Percentiles rank a stretch among this genome's conserved stretches.
phyloP scores from a whole-genome alignment of 169 alveolate genomes.

The Eimeria sp. region DNA sequence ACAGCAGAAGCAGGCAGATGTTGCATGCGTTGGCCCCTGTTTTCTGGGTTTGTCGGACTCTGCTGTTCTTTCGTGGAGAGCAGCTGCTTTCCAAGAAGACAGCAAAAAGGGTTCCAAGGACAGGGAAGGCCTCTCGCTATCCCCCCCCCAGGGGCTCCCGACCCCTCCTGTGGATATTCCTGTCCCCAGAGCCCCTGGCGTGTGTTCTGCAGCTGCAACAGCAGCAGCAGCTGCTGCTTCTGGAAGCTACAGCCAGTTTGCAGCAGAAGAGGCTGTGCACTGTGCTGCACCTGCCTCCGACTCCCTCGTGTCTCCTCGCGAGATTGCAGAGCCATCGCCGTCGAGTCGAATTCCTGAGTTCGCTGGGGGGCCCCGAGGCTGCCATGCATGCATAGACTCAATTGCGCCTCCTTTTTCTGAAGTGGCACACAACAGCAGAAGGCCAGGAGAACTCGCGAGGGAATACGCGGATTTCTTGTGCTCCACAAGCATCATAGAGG shows the following conservation, averaged over 20 bases:
- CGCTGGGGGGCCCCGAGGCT: conserved; percentile 1
- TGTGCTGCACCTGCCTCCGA: background rate
- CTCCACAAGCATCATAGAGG: conserved; percentile 68
- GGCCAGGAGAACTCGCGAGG: conserved; percentile 39
- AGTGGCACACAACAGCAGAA: conserved; percentile 1
- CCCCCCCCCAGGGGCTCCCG: background rate
- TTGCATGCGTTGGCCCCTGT: conserved; percentile 4
- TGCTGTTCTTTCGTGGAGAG: conserved; percentile 65
- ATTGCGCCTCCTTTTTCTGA: background rate
- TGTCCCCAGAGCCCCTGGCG: background rate
- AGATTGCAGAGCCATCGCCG: background rate
- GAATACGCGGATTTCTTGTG: conserved; percentile 40
- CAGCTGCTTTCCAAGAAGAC: conserved; percentile 37
- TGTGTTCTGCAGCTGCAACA: conserved; percentile 17
- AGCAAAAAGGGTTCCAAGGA: too few relatives aligned
- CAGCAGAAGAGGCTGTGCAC: background rate
- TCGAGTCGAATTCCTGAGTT: background rate
- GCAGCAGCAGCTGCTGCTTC: background rate
- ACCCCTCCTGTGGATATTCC: background rate
- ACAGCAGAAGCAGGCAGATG: background rate
- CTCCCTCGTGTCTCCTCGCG: conserved; percentile 1
- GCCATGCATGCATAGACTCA: background rate
- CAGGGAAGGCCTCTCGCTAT: background rate
- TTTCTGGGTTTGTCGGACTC: conserved; percentile 59
- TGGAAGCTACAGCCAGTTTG: background rate